Evolutionary conservation across 345 rosid genomes (phyloP), one percentile per base, ranked within the genome.

Genomic region (Psidium guajava): DNA sequence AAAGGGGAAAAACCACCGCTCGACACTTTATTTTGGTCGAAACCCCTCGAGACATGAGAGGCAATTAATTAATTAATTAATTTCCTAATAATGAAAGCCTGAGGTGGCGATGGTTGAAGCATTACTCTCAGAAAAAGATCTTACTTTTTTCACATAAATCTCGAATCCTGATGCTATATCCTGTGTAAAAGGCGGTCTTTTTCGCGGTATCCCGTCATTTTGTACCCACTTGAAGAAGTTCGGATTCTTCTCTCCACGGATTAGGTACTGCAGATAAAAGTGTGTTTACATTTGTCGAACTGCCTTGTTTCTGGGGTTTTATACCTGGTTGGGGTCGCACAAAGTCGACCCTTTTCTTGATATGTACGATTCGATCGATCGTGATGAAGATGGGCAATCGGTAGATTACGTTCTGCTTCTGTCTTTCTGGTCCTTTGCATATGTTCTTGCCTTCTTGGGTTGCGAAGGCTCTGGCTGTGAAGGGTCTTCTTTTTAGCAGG

Each of bases 351-450:
- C 51, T 84, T 84, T 57, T 81, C 53, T 54, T 36, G 80, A 11
- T 44, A 57, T 57, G 13, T 77, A 55, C 8, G 54, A 81, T n/a
- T 86, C 84, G 52, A 40, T 81, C 73, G 86, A 84, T 59, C 27
- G 47, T 88, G 86, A 84, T 74, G 50, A n/a, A 58, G 57, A 80
- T 74, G 85, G 83, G 21, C 82, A 77, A 84, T 69, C 57, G 22
- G 50, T 82, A 50, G 83, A 84, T 88, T 53, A 82, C 49, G 56
- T 59, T 82, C 69, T 86, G 57, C 16, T 9, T 73, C n/a, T 15
- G 55, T 83, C 85, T 36, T 69, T 69, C 84, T 82, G 86, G 27
- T 84, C 81, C 90, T 88, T 83, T 61, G 92, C 81, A 91, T 89
- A 88, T 86, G 86, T 90, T 87, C 91, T 40, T 40, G 42, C 42